Percentiles rank a stretch among this genome's conserved stretches.
Conservation (phyloP, 257 asterid species). For the Cynanchum wilfordii region DNA sequence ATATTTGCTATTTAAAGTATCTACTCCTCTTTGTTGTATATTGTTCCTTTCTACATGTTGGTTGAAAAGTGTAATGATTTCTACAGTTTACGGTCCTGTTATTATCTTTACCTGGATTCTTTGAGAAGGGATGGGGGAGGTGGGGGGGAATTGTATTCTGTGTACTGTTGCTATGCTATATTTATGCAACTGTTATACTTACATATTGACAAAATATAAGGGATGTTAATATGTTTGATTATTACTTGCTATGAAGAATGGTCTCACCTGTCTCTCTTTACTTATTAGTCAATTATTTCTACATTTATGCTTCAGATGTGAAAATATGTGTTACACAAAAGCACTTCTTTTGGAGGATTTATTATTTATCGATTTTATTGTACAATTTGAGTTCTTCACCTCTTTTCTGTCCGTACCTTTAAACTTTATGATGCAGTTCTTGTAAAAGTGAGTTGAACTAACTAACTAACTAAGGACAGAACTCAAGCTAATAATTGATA, state of each 20-base stretch:
- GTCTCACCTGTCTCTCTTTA: not conserved
- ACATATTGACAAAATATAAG: too few relatives aligned
- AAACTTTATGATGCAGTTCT: not conserved
- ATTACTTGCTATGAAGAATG: not conserved
- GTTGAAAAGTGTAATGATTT: slow-evolving; percentile 1
- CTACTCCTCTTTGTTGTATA: not conserved
- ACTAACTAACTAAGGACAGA: slow-evolving; percentile 17
- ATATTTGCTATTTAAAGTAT: not conserved
- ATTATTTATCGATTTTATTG: not conserved
- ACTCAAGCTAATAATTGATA: slow-evolving; percentile 13
- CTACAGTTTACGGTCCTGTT: not conserved
- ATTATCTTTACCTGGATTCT: slow-evolving; percentile 9
- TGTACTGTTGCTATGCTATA: not conserved
- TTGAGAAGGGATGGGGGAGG: not conserved
- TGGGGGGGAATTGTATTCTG: not conserved
- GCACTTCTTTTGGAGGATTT: not conserved
- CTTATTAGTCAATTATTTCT: not conserved
- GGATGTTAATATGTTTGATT: not conserved
- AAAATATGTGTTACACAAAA: not conserved
- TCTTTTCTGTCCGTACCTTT: not conserved
- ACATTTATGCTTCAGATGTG: not conserved
- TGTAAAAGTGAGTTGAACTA: not conserved
- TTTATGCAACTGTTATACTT: not conserved
- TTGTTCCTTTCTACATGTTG: slow-evolving; percentile 13
- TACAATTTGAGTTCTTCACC: not conserved